phyloP scores from a whole-genome alignment of 768 basidiomycete species.

The Trametes coccinea region DNA sequence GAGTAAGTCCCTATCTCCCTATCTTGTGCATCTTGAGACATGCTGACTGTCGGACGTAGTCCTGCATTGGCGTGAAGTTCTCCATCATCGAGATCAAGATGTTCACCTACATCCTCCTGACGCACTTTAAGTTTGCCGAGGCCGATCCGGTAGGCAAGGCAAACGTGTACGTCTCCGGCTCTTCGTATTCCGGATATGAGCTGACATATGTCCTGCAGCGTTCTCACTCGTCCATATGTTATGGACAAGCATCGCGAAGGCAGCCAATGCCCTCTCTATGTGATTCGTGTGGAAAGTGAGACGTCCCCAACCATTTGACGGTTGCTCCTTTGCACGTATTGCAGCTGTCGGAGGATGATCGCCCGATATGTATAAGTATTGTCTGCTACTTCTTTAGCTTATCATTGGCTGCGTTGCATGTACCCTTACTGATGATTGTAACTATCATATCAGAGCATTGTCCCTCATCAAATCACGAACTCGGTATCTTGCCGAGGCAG shows the following conservation, averaged over 20 bases:
- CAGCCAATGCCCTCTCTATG: constrained; percentile 32
- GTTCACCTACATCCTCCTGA: constrained; percentile 69
- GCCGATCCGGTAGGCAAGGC: constrained; percentile 79
- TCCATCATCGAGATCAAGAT: constrained; percentile 84
- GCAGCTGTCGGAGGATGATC: too few relatives aligned
- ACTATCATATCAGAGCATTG: not conserved
- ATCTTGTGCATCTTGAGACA: not conserved
- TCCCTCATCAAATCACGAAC: not conserved
- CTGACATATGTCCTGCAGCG: constrained; percentile 4
- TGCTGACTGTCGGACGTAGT: constrained; percentile 41
- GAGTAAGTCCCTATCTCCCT: constrained; percentile 47
- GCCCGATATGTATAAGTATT: too few relatives aligned
- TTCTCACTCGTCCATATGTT: constrained; percentile 33
- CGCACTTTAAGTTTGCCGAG: constrained; percentile 69
- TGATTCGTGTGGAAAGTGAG: constrained; percentile 24
- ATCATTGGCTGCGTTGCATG: too few relatives aligned
- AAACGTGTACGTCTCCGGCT: constrained; percentile 52
- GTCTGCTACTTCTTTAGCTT: too few relatives aligned
- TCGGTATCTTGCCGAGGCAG: too few relatives aligned
- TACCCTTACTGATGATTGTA: not conserved
- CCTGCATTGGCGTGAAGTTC: constrained; percentile 81
- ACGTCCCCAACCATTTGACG: not conserved
- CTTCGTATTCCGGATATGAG: not conserved
- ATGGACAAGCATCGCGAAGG: constrained; percentile 31
- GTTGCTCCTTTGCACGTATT: too few relatives aligned